A percentile compares a stretch with the other conserved stretches of the same genome.
Conservation (phyloP, 2,329 filamentous ascomycete genomes). For the Xylaria multiplex region DNA sequence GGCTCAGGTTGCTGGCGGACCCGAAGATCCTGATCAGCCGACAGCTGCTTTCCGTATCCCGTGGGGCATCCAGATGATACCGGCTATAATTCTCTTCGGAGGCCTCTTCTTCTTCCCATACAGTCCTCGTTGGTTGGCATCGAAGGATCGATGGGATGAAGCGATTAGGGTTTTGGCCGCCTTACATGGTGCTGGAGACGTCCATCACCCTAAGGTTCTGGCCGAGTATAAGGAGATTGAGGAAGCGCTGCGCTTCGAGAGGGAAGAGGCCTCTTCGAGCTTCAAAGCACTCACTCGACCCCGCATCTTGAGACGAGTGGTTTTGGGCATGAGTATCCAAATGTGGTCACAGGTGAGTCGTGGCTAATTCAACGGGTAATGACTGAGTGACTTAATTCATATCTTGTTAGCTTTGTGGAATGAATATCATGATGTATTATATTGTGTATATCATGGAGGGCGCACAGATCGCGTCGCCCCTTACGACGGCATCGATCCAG, state of each 20-base stretch:
- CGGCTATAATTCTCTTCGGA: slow-evolving; percentile 62
- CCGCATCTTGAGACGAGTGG: slow-evolving; percentile 65
- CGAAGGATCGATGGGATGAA: slow-evolving; percentile 74
- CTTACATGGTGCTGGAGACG: slow-evolving; percentile 67
- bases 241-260: slow-evolving; percentile 64
- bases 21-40: slow-evolving; percentile 61
- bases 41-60: slow-evolving; percentile 68
- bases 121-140: slow-evolving; percentile 76
- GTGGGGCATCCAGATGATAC: slow-evolving; percentile 69
- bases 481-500: slow-evolving; percentile 70
- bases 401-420: slow-evolving; percentile 52
- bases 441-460: slow-evolving; percentile 70
- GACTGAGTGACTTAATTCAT: neutral
- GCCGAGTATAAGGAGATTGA: slow-evolving; percentile 72
- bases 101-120: slow-evolving; percentile 70
- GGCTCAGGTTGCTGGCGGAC: slow-evolving; percentile 63
- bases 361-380: neutral
- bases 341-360: slow-evolving; percentile 63
- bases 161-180: slow-evolving; percentile 66
- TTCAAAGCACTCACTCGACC: slow-evolving; percentile 61
- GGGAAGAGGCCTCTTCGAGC: slow-evolving; percentile 60
- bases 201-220: slow-evolving; percentile 67
- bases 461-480: slow-evolving; percentile 64
- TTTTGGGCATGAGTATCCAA: slow-evolving; percentile 67
- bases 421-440: slow-evolving; percentile 71